A percentile compares a stretch with the other conserved stretches of the same genome.
Evolutionary conservation across 2,329 filamentous ascomycete species (phyloP).

Genomic region (Bretziella fagacearum): DNA sequence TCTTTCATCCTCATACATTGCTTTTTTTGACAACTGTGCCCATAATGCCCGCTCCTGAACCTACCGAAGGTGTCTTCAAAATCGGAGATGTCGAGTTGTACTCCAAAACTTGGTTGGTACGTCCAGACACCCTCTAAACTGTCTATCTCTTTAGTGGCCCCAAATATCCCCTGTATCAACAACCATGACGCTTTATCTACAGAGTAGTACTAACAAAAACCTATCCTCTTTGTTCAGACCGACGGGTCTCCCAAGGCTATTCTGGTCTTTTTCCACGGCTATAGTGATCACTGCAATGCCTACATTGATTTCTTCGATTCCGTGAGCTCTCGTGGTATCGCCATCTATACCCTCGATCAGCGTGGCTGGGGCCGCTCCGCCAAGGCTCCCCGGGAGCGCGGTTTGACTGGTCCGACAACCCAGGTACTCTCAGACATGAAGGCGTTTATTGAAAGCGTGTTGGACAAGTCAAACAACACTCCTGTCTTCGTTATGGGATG

Average conservation of each 20-base stretch:
- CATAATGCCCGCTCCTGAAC: conserved; percentile 17
- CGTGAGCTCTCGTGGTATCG: conserved; percentile 55
- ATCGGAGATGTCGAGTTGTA: conserved; percentile 31
- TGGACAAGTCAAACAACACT: conserved; percentile 33
- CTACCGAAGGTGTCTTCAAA: conserved; percentile 33
- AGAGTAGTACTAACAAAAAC: conserved; percentile 9
- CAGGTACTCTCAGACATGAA: conserved; percentile 63
- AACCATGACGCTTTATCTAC: not conserved
- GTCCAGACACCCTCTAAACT: conserved; percentile 18
- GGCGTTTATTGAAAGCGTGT: conserved; percentile 42
- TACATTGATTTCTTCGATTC: conserved; percentile 59
- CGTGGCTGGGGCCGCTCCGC: conserved; percentile 73
- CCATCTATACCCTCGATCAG: conserved; percentile 67
- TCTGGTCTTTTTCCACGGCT: conserved; percentile 73
- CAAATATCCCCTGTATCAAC: not conserved
- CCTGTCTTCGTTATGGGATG: conserved; percentile 80
- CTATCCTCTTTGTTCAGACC: conserved; percentile 29
- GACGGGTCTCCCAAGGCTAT: conserved; percentile 45
- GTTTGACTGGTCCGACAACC: conserved; percentile 56
- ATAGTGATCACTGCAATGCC: conserved; percentile 67
- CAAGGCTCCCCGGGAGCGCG: conserved; percentile 41
- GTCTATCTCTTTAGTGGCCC: not conserved
- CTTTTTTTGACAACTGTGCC: not conserved
- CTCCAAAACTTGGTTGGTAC: conserved; percentile 42
- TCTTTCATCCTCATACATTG: not conserved